Base-by-base conservation (phyloP, 768 basidiomycete genomes). In the Phlebiopsis flavidoalba region DNA sequence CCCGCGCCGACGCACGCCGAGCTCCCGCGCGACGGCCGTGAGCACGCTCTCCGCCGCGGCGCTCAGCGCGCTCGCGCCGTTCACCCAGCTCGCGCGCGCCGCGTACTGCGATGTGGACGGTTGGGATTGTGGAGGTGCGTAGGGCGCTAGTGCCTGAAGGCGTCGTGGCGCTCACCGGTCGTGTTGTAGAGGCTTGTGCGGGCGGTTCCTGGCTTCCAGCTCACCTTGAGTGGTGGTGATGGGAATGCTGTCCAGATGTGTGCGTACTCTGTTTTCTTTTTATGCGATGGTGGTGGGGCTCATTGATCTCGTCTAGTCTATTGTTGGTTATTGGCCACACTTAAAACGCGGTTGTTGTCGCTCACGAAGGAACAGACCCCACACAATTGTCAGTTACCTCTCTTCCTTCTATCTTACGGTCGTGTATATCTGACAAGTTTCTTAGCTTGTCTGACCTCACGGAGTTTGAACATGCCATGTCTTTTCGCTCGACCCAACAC, bases 291-390 rank as follows among this genome's bases (percentile, higher is more conserved):
- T 17, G 15, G 40, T 43, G 26, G 31, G 3, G 19, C 37, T 19
- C 40, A 56, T 47, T 53, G 36, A 0, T 19, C 7, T 15, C 21
- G 6, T 5, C 50, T 57, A 85, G 83, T 73, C 64, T 85, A 78
- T 64, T n/a, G 83, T 85, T 19, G 85, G 85, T 7, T 84, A 80
- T 64, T 84, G 81, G 75, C 79, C 80, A 0, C 62, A n/a, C 72
- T 7, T 70, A 79, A 60, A 74, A 79, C 58, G 74, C 82, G 2
- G 76, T 86, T 40, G 77, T 87, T n/a, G 82, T 86, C 8, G 80
- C 80, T 0, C 85, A 86, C 63, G 75, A 87, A 66, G 85, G 85
- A 15, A 86, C 85, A 5, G 81, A 87, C 61, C 81, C 84, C 7
- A 77, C 72, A 0, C 68, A 81, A 60, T 64, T 87, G 84, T 85